These are phyloP conservation scores for Mycena venus DNA, from an alignment of 768 basidiomycete species.

Conservation along the genomic window DNA sequence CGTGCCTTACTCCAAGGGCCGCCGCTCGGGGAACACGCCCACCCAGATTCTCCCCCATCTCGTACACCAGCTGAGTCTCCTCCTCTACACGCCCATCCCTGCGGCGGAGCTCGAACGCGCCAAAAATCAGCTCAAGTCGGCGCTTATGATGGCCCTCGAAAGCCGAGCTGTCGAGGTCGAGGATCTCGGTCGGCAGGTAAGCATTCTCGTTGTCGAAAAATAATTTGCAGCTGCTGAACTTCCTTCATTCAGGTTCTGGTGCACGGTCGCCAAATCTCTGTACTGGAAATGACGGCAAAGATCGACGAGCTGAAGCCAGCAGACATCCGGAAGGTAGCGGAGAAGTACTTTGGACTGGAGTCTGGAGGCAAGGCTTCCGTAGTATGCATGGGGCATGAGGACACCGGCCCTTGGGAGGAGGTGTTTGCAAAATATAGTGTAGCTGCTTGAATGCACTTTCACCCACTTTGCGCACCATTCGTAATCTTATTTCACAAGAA, in stretches of 20 bases:
- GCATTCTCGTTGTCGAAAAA: constrained; percentile 29
- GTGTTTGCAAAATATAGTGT: constrained; percentile 81
- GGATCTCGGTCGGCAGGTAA: constrained; percentile 91
- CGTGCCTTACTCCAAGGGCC: constrained; percentile 70
- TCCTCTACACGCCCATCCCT: constrained; percentile 79
- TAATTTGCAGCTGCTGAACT: constrained; percentile 5
- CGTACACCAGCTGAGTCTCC: constrained; percentile 86
- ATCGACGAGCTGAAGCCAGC: constrained; percentile 82
- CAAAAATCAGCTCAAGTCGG: constrained; percentile 95
- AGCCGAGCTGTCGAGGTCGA: constrained; percentile 88
- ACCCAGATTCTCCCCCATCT: constrained; percentile 86
- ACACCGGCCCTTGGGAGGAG: constrained; percentile 75
- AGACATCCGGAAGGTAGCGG: constrained; percentile 82
- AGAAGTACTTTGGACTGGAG: constrained; percentile 77
- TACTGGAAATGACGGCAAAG: constrained; percentile 91
- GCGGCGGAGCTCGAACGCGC: constrained; percentile 83
- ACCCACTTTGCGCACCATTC: too few relatives aligned
- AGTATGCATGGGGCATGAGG: constrained; percentile 87
- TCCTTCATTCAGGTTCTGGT: constrained; percentile 73
- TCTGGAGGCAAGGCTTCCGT: constrained; percentile 80
- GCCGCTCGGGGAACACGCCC: constrained; percentile 72
- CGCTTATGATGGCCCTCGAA: constrained; percentile 95
- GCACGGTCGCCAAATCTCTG: constrained; percentile 86
- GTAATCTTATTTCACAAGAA: neutral
- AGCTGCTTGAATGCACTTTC: constrained; percentile 36